These are phyloP conservation scores for Catharanthus roseus DNA, from an alignment of 257 asterid species.

Conservation along the genomic window DNA sequence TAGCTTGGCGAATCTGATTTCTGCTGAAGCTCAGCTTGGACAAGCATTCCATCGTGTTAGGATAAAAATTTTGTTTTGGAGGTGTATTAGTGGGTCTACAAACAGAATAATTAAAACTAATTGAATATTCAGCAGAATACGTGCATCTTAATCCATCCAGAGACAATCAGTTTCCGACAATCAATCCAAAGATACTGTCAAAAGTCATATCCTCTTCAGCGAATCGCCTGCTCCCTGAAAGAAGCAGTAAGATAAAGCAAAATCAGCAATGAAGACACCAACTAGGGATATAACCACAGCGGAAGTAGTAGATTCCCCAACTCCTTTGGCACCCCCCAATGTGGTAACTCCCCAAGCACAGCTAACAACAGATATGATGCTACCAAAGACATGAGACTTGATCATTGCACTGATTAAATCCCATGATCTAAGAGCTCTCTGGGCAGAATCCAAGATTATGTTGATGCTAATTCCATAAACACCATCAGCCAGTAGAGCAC, in stretches of 20 bases:
- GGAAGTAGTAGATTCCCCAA: constrained; percentile 91
- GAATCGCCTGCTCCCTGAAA: constrained; percentile 98
- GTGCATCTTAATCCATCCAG: background rate
- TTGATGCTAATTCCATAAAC: constrained; percentile 86
- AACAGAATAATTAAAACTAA: no score
- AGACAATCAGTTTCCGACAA: background rate
- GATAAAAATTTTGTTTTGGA: no score
- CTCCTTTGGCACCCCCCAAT: constrained; percentile 93
- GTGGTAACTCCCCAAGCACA: constrained; percentile 99
- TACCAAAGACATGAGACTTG: constrained; percentile 78
- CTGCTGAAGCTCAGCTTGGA: background rate
- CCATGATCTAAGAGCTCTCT: constrained; percentile 75
- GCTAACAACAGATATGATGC: constrained; percentile 80
- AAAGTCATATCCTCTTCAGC: constrained; percentile 57
- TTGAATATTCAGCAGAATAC: background rate
- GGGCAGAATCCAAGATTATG: constrained; percentile 85
- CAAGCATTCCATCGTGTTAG: no score
- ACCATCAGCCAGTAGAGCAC: constrained; percentile 70
- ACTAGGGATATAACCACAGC: constrained; percentile 93
- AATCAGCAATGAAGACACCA: constrained; percentile 85
- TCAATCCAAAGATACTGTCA: background rate
- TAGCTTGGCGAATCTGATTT: background rate
- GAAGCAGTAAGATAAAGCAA: constrained; percentile 74
- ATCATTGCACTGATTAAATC: constrained; percentile 90
- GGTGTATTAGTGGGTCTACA: no score